Evolutionary conservation across 1,284 basidiomycete genomes (phyloP).

Genomic region (Lentinula novae-zelandiae): DNA sequence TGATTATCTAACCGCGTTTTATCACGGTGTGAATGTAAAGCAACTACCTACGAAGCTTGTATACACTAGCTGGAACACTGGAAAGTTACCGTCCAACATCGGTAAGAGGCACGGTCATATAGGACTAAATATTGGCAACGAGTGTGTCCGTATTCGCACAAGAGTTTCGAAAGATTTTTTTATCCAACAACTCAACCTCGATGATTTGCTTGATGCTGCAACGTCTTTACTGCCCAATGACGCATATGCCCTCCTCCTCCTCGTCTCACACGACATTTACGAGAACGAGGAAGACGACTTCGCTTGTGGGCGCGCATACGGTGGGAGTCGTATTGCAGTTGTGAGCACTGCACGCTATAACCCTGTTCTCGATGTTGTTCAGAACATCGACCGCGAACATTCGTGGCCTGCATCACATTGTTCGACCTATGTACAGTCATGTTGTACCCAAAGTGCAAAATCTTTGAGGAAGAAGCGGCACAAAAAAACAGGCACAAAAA

Average conservation of each 20-base stretch:
- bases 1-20: slow-evolving; percentile 29
- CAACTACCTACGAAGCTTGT: slow-evolving; percentile 18
- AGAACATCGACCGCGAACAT: slow-evolving; percentile 26
- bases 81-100: slow-evolving; percentile 7
- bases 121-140: slow-evolving; percentile 24
- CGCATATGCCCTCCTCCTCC: slow-evolving; percentile 29
- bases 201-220: slow-evolving; percentile 32
- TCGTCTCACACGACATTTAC: slow-evolving; percentile 30
- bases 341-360: slow-evolving; percentile 30
- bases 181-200: slow-evolving; percentile 28
- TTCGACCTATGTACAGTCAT: slow-evolving; percentile 19
- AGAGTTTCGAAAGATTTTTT: slow-evolving; percentile 25
- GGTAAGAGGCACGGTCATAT: slow-evolving; percentile 20
- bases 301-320: slow-evolving; percentile 33
- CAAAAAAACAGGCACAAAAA: neutral
- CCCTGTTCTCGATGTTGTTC: slow-evolving; percentile 25
- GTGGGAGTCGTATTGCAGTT: slow-evolving; percentile 32
- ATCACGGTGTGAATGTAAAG: slow-evolving; percentile 27
- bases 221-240: slow-evolving; percentile 28
- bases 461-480: slow-evolving; percentile 14
- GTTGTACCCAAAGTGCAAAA: neutral
- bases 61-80: slow-evolving; percentile 25
- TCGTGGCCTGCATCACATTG: slow-evolving; percentile 33
- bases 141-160: slow-evolving; percentile 29
- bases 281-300: slow-evolving; percentile 32